Conservation (phyloP, 2,329 filamentous ascomycete species). For the Rhynchosporium agropyri region DNA sequence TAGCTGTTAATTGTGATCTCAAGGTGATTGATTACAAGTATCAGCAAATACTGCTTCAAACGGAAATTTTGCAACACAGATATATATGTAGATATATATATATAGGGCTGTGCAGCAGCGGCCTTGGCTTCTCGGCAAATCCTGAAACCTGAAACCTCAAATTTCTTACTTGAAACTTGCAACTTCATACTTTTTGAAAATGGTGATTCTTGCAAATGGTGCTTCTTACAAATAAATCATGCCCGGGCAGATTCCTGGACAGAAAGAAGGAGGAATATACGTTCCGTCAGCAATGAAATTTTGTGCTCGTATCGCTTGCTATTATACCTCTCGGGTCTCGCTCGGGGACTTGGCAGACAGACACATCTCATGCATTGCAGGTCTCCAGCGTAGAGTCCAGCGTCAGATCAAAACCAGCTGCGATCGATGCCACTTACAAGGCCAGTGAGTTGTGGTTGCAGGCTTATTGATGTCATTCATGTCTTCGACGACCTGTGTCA, state of each 20-base stretch:
- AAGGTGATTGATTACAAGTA: neutral
- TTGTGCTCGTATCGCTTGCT: neutral
- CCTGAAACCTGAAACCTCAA: too few relatives aligned
- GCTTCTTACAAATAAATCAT: too few relatives aligned
- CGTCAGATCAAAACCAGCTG: constrained; percentile 3
- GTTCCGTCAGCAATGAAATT: too few relatives aligned
- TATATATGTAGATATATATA: neutral
- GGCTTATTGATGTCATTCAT: neutral
- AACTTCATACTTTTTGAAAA: too few relatives aligned
- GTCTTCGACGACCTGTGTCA: too few relatives aligned
- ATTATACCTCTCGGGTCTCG: too few relatives aligned
- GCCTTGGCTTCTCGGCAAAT: too few relatives aligned
- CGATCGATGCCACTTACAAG: neutral
- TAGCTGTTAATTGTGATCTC: neutral
- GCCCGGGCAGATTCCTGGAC: too few relatives aligned
- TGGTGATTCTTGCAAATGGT: too few relatives aligned
- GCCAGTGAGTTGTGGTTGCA: constrained; percentile 9
- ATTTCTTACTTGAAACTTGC: neutral
- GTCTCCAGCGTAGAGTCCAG: neutral
- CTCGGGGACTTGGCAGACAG: constrained; percentile 14
- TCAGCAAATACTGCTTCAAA: neutral
- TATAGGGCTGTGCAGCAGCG: neutral
- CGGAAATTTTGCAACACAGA: neutral
- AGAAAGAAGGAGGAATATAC: too few relatives aligned
- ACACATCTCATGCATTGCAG: neutral